phyloP scores from a whole-genome alignment of 805 yeast genomes.

The Saturnispora gosingensis region DNA sequence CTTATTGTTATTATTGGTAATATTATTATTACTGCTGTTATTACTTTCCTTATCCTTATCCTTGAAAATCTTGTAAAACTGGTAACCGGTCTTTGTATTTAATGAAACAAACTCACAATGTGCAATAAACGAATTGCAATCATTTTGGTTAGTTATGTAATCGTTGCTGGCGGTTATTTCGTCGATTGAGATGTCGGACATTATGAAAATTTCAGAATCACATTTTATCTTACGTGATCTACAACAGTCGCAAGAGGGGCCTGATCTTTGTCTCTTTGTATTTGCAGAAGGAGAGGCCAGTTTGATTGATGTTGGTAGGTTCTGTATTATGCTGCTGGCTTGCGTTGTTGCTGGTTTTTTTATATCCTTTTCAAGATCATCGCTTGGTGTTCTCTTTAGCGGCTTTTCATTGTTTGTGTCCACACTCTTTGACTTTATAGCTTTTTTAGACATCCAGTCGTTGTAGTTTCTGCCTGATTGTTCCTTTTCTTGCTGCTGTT shows the following conservation, averaged over 20 bases:
- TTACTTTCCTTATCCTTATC: slow-evolving; percentile 12
- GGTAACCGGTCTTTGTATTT: slow-evolving; percentile 17
- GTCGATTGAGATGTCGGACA: slow-evolving; percentile 17
- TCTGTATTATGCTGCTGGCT: neutral
- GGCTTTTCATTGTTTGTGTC: neutral
- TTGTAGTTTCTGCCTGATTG: neutral
- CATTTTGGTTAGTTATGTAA: neutral
- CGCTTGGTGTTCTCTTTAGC: too few relatives aligned
- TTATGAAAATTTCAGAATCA: slow-evolving; percentile 47
- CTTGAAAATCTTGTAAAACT: slow-evolving; percentile 22
- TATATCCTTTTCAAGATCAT: neutral
- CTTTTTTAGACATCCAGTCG: slow-evolving; percentile 1
- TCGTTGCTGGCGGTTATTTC: neutral
- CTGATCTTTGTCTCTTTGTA: slow-evolving; percentile 49
- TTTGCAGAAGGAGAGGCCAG: slow-evolving; percentile 26
- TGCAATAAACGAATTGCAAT: slow-evolving; percentile 20
- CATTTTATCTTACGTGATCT: slow-evolving; percentile 63
- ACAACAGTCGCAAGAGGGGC: slow-evolving; percentile 70
- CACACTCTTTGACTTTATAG: neutral
- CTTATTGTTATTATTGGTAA: slow-evolving; percentile 9
- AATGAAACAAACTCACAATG: slow-evolving; percentile 23
- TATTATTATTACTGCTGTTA: neutral
- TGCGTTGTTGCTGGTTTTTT: neutral
- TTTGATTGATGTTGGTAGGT: slow-evolving; percentile 20
- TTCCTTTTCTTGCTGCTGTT: neutral